A percentile compares a stretch with the other conserved stretches of the same genome.
Evolutionary conservation across 2,329 filamentous ascomycete species (phyloP).

Genomic region (Botrytis cinerea): DNA sequence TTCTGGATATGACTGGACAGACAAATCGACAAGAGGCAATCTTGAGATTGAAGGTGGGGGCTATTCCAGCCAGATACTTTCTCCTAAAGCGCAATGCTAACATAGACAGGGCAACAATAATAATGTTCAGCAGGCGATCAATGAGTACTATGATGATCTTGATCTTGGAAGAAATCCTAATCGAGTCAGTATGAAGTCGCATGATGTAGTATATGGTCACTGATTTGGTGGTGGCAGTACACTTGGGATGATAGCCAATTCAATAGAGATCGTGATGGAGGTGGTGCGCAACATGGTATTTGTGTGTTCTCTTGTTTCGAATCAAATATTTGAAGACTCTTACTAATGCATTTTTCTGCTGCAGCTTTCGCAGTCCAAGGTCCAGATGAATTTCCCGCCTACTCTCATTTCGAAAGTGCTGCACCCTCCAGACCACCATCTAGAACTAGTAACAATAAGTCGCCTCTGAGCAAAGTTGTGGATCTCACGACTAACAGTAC

Average conservation of each 20-base stretch:
- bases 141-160: conserved; percentile 55
- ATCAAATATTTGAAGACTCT: not conserved
- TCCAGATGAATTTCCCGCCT: conserved; percentile 25
- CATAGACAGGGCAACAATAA: conserved; percentile 47
- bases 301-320: conserved; percentile 43
- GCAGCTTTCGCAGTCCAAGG: conserved; percentile 24
- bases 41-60: conserved; percentile 20
- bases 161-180: conserved; percentile 31
- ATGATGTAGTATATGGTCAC: not conserved
- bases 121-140: conserved; percentile 51
- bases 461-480: conserved; percentile 55
- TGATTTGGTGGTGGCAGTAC: conserved; percentile 42
- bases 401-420: conserved; percentile 13
- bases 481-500: conserved; percentile 49
- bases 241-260: conserved; percentile 60
- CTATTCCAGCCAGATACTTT: not conserved
- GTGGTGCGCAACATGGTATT: conserved; percentile 45
- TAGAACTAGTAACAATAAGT: conserved; percentile 55
- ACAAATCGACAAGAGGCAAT: conserved; percentile 22
- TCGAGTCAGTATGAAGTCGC: conserved; percentile 42
- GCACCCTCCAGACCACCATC: conserved; percentile 60
- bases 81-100: conserved; percentile 27
- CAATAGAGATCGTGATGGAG: conserved; percentile 54
- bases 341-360: not conserved
- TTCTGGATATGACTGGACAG: conserved; percentile 21